Percentiles rank a stretch among this genome's conserved stretches.
phyloP scores from a whole-genome alignment of 2,329 filamentous ascomycete species.

The Exutisphaerella laricina region DNA sequence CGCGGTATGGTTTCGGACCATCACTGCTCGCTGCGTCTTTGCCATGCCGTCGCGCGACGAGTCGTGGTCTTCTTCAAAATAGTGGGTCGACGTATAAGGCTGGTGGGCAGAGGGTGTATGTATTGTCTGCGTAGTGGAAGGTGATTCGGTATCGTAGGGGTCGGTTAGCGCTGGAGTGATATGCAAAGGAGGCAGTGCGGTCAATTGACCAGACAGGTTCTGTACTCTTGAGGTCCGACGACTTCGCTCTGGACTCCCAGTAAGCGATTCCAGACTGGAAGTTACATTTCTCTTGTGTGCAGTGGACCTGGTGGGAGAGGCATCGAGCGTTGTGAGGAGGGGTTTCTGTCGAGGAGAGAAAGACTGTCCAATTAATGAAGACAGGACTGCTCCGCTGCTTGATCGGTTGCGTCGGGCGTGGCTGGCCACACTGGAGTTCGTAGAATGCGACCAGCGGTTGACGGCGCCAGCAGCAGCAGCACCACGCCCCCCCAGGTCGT shows the following conservation, averaged over 20 bases:
- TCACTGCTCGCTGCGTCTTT: constrained; percentile 23
- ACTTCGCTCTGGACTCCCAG: constrained; percentile 23
- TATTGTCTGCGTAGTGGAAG: constrained; percentile 29
- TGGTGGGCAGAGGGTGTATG: constrained; percentile 30
- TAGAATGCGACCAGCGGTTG: constrained; percentile 56
- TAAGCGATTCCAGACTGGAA: constrained; percentile 9
- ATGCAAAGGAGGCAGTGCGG: constrained; percentile 32
- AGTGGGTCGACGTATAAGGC: constrained; percentile 26
- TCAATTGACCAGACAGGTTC: constrained; percentile 17
- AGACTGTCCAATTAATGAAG: constrained; percentile 33
- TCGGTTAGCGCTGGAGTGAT: constrained; percentile 26
- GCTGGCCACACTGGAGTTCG: constrained; percentile 43
- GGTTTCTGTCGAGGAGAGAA: constrained; percentile 29
- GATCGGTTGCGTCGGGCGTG: constrained; percentile 36
- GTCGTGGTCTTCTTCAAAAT: constrained; percentile 27
- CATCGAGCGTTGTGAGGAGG: constrained; percentile 28
- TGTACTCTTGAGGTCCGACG: constrained; percentile 22
- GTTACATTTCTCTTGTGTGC: constrained; percentile 30
- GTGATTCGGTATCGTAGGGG: constrained; percentile 30
- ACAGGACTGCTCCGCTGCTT: constrained; percentile 34
- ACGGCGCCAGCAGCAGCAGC: constrained; percentile 49
- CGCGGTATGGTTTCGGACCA: constrained; percentile 23
- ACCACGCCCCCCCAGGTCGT: constrained; percentile 31
- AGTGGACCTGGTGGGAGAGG: constrained; percentile 37
- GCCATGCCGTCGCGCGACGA: constrained; percentile 22